These are phyloP conservation scores for Microdochium paspali DNA, from an alignment of 2,329 filamentous ascomycete species.

Conservation along the genomic window DNA sequence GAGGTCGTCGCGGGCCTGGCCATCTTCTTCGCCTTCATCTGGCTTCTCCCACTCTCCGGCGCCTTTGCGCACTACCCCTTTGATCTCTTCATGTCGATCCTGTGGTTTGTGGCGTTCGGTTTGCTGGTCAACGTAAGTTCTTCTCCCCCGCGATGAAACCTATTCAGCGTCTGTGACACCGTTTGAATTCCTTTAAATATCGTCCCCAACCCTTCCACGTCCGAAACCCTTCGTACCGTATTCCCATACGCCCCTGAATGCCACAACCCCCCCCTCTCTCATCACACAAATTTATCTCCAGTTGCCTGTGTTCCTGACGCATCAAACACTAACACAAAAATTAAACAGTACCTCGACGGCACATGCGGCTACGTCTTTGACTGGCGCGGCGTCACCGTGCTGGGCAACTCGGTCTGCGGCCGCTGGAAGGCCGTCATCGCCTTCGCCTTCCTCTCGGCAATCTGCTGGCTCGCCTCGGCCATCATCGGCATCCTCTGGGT, in stretches of 20 bases:
- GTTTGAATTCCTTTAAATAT: too few species aligned
- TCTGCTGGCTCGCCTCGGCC: conserved; percentile 60
- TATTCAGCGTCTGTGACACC: too few species aligned
- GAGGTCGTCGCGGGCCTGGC: conserved; percentile 61
- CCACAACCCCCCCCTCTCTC: too few species aligned
- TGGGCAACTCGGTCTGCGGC: conserved; percentile 44
- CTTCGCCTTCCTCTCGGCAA: conserved; percentile 62
- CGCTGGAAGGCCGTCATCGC: conserved; percentile 64
- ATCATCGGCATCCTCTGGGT: conserved; percentile 48
- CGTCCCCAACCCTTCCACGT: too few species aligned
- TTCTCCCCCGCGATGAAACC: not conserved
- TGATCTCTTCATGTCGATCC: conserved; percentile 58
- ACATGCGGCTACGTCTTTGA: conserved; percentile 48
- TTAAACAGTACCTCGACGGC: conserved; percentile 28
- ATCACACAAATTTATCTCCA: too few species aligned
- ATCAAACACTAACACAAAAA: conserved; percentile 4
- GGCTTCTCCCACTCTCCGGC: conserved; percentile 61
- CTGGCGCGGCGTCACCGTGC: conserved; percentile 45
- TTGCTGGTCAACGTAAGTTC: conserved; percentile 50
- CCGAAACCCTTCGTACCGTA: too few species aligned
- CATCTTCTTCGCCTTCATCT: conserved; percentile 60
- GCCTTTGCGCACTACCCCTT: conserved; percentile 62
- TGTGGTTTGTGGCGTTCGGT: conserved; percentile 64
- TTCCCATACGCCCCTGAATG: too few species aligned
- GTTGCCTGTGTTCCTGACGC: too few species aligned